Conservation (phyloP, 345 rosid genomes). For the Mallotus nudiflorus region DNA sequence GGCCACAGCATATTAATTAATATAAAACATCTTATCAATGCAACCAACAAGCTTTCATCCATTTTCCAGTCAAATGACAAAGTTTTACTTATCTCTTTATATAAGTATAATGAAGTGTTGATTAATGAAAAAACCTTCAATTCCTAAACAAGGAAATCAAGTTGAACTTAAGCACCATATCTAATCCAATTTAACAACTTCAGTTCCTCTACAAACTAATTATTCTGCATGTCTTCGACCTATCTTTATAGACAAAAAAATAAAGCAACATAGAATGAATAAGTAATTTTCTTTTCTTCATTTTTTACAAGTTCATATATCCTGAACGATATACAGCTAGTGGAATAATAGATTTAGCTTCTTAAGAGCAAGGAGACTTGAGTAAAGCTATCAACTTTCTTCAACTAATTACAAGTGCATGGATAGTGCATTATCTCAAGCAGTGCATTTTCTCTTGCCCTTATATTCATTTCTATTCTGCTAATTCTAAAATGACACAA, state of each 20-base stretch:
- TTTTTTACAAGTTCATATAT: no score
- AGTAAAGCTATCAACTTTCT: constrained; percentile 4
- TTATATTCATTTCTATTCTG: neutral
- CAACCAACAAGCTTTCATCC: no score
- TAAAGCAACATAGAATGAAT: neutral
- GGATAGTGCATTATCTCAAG: neutral
- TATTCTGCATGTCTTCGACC: neutral
- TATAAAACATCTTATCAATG: no score
- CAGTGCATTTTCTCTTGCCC: neutral
- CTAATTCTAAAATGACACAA: neutral
- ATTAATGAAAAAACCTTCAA: neutral
- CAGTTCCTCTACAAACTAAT: neutral
- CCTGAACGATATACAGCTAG: no score
- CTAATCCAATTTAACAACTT: neutral
- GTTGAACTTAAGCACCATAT: neutral
- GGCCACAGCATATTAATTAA: no score
- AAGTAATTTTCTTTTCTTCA: no score
- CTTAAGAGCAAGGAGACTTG: neutral
- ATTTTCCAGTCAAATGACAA: no score
- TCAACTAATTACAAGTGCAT: neutral
- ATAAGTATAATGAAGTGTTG: neutral
- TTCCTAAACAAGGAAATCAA: neutral
- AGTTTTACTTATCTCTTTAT: no score
- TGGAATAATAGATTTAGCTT: neutral
- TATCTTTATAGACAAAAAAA: neutral